Percentiles rank a stretch among this genome's conserved stretches.
These are phyloP conservation scores for Camellia japonica DNA, from an alignment of 148 eudicot genomes.

Conservation along the genomic window DNA sequence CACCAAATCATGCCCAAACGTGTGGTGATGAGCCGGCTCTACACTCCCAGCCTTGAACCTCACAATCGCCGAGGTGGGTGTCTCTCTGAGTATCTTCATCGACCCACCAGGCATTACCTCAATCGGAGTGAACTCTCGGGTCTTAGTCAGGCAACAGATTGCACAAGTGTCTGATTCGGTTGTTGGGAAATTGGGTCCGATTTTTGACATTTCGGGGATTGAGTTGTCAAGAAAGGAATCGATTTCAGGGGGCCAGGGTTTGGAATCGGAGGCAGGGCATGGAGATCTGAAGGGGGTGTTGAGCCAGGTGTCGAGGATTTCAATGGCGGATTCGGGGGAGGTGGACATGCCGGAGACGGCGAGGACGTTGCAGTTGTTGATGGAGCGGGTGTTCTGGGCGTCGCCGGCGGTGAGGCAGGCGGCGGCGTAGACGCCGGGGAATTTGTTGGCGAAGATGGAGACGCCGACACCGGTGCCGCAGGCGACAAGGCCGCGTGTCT, in stretches of 20 bases:
- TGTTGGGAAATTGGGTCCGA: slow-evolving; percentile 25
- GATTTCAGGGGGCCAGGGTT: slow-evolving; percentile 63
- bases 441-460: slow-evolving; percentile 78
- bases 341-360: slow-evolving; percentile 72
- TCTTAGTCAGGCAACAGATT: slow-evolving; percentile 53
- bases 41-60: slow-evolving; percentile 71
- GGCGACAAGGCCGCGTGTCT: slow-evolving; percentile 60
- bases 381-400: slow-evolving; percentile 64
- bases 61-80: slow-evolving; percentile 78
- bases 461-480: slow-evolving; percentile 89
- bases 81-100: slow-evolving; percentile 82
- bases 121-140: slow-evolving; percentile 55
- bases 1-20: slow-evolving; percentile 75
- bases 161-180: slow-evolving; percentile 30
- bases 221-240: slow-evolving; percentile 58
- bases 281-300: slow-evolving; percentile 70
- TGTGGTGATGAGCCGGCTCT: slow-evolving; percentile 93
- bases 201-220: slow-evolving; percentile 52
- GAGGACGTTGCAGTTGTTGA: slow-evolving; percentile 83
- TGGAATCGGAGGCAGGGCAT: slow-evolving; percentile 65
- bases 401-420: slow-evolving; percentile 56
- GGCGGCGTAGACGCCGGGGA: slow-evolving; percentile 77
- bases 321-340: slow-evolving; percentile 42
- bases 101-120: slow-evolving; percentile 74
- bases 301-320: slow-evolving; percentile 62